Percentiles rank a stretch among this genome's conserved stretches.
These are phyloP conservation scores for Prillingera fragicola DNA, from an alignment of 1,284 basidiomycete genomes.

Conservation along the genomic window DNA sequence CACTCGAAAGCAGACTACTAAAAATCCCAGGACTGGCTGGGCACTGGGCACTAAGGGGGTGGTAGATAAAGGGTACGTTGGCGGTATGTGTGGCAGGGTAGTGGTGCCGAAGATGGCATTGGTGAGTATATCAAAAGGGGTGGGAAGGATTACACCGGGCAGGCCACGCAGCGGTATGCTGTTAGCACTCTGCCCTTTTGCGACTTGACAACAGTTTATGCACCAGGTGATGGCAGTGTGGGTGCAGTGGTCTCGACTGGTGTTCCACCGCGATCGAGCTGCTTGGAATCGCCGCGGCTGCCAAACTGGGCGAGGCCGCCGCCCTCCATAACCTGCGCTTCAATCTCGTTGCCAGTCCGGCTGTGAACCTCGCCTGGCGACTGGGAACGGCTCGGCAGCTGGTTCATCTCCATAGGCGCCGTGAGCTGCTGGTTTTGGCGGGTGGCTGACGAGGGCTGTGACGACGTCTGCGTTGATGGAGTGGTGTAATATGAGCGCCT, in stretches of 20 bases:
- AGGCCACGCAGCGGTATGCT: too few relatives aligned
- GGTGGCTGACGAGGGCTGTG: slow-evolving; percentile 22
- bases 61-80: too few relatives aligned
- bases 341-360: slow-evolving; percentile 44
- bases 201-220: too few relatives aligned
- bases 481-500: slow-evolving; percentile 45
- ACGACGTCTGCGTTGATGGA: slow-evolving; percentile 10
- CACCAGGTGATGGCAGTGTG: too few relatives aligned
- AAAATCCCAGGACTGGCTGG: too few relatives aligned
- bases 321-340: slow-evolving; percentile 47
- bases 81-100: too few relatives aligned
- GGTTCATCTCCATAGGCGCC: slow-evolving; percentile 3
- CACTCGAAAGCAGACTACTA: background rate
- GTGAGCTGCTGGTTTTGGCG: slow-evolving; percentile 12
- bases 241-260: too few relatives aligned
- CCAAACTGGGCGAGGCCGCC: slow-evolving; percentile 44
- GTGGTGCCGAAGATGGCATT: too few relatives aligned
- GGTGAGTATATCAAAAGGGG: too few relatives aligned
- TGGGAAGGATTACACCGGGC: too few relatives aligned
- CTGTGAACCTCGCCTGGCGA: slow-evolving; percentile 35
- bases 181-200: too few relatives aligned
- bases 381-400: background rate
- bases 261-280: slow-evolving; percentile 12
- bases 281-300: slow-evolving; percentile 19
- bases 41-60: too few relatives aligned